Conservation (phyloP, 2,329 filamentous ascomycete genomes). For the Aspergillus hortae region DNA sequence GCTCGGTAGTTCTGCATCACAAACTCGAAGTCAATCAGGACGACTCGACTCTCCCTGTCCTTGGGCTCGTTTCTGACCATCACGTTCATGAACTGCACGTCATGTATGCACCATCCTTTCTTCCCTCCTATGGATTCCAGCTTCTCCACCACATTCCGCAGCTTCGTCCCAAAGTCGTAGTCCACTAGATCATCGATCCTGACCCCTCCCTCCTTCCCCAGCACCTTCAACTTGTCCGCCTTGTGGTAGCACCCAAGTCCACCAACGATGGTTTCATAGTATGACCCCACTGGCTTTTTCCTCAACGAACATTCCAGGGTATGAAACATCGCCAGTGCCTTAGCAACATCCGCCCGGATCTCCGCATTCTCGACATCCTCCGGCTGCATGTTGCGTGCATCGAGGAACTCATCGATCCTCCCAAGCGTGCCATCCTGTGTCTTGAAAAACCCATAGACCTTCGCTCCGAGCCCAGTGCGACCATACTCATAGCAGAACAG, state of each 20-base stretch:
- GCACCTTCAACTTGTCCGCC: constrained; percentile 1
- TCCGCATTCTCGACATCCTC: constrained; percentile 1
- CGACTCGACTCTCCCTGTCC: background rate
- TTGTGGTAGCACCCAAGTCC: background rate
- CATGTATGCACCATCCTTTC: constrained; percentile 1
- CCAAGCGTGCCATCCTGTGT: constrained; percentile 1
- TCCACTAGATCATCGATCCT: background rate
- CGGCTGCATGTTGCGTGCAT: background rate
- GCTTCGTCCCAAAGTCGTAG: background rate
- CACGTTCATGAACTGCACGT: constrained; percentile 1
- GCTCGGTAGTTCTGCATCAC: constrained; percentile 1
- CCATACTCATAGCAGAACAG: constrained; percentile 1
- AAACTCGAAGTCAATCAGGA: constrained; percentile 1
- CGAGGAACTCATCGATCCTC: constrained; percentile 1
- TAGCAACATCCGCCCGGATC: constrained; percentile 1
- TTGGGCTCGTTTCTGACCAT: background rate
- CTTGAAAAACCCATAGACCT: constrained; percentile 1
- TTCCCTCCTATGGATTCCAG: constrained; percentile 1
- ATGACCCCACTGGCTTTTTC: background rate
- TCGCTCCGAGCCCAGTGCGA: background rate
- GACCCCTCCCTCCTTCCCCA: background rate
- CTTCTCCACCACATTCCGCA: background rate
- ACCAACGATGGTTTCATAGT: constrained; percentile 1
- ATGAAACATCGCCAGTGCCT: background rate
- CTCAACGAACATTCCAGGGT: background rate